Conservation (phyloP, 495 filamentous ascomycete species). For the Penicillium nucicola region DNA sequence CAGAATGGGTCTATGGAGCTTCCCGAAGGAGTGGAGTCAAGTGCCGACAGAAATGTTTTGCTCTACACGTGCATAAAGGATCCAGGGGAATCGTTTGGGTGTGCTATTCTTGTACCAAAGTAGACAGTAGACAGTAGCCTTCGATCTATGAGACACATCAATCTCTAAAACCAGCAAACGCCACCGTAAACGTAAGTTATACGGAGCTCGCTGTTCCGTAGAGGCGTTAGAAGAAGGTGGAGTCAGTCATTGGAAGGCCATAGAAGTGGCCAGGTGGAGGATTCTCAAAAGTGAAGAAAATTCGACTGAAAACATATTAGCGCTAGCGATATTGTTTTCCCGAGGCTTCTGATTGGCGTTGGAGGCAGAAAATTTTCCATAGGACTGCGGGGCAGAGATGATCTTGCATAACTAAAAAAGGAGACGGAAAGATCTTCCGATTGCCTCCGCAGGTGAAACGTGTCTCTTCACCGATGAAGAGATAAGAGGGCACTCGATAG, state of each 20-base stretch:
- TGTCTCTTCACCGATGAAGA: background rate
- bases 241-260: background rate
- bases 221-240: too few species aligned
- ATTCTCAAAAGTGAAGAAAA: background rate
- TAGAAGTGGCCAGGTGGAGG: constrained; percentile 5
- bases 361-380: constrained; percentile 9
- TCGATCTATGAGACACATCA: too few species aligned
- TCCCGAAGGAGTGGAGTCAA: too few species aligned
- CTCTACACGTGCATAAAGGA: too few species aligned
- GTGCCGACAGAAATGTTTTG: too few species aligned
- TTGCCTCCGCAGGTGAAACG: background rate
- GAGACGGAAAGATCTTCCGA: constrained; percentile 9
- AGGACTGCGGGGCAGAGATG: constrained; percentile 26
- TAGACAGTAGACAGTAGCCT: too few species aligned
- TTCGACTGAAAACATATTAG: constrained; percentile 14
- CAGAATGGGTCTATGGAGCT: too few species aligned
- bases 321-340: constrained; percentile 4
- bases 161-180: too few species aligned
- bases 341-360: constrained; percentile 10
- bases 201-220: too few species aligned
- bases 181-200: too few species aligned
- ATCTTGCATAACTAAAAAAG: constrained; percentile 24
- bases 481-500: constrained; percentile 12
- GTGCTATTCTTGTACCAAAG: too few species aligned
- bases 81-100: too few species aligned